Evolutionary conservation across 2,329 filamentous ascomycete species (phyloP), one percentile per base, ranked within the genome.

Genomic region (Colletotrichum sp.): DNA sequence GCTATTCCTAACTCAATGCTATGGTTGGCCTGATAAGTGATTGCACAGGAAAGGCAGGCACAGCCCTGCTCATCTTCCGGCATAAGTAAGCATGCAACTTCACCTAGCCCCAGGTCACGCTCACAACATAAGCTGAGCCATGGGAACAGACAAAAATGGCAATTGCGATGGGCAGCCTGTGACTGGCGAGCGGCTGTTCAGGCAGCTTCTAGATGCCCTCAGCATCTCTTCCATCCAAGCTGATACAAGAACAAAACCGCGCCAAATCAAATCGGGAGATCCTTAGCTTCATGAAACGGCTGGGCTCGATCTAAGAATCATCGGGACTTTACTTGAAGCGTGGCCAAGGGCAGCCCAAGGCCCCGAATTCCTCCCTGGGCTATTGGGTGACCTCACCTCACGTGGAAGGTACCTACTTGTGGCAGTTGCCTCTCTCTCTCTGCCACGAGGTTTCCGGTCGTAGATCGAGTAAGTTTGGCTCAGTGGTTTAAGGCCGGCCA

Each of bases 271-370:
- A 12, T 48, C 9, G 5, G 18, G 18, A 48, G 1, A 1, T 48
- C 1, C 6, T 4, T 12, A 4, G 18, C 9, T 48, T 4, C 3
- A 12, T 48, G 0, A 48, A 12, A 6, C 1, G 10, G 10, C 0
- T 21, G 6, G 10, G 10, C 0, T 21, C 10, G 10, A 13, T 21
- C 6, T 7, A 1, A 21, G 10, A 48, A 13, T 2, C 43, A 4
- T n/a, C 0, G 10, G 10, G 4, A n/a, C 43, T 13, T 13, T 8
- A 4, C n/a, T 13, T 48, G 10, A 0, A 1, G 10, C 0, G 43
- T 48, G 43, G 5, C n/a, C n/a, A 3, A 2, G n/a, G 6, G 1
- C 3, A 0, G 10, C 18, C 1, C 0, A n/a, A 48, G 0, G 7
- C 43, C 2, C 18, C 13, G 43, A 7, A 48, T 12, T 2, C 18